A percentile compares a stretch with the other conserved stretches of the same genome.
Evolutionary conservation across 1,139 yeast genomes (phyloP).

Genomic region (Sugiyamaella sp.): DNA sequence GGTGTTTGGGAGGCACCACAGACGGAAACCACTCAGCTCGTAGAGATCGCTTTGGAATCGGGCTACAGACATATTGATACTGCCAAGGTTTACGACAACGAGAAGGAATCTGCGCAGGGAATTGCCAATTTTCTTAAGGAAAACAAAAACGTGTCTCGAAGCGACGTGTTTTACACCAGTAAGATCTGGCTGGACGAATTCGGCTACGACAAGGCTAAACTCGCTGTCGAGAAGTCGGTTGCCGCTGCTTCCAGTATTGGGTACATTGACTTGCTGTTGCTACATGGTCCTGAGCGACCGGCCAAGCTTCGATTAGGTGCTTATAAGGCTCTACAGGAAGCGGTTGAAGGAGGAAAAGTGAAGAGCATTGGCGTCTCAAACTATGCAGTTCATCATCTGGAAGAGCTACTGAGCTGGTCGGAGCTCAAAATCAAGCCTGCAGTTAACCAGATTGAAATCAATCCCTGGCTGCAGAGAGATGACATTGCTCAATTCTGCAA

Average conservation of each 20-base stretch:
- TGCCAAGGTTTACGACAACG: constrained; percentile 45
- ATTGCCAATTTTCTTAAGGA: constrained; percentile 41
- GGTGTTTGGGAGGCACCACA: constrained; percentile 56
- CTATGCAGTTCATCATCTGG: constrained; percentile 47
- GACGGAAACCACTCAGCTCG: constrained; percentile 34
- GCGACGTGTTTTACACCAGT: constrained; percentile 45
- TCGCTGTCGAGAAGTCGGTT: constrained; percentile 47
- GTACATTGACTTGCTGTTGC: constrained; percentile 51
- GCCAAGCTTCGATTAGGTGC: constrained; percentile 42
- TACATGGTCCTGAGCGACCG: constrained; percentile 44
- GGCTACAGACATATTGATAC: constrained; percentile 49
- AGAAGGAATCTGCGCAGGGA: constrained; percentile 44
- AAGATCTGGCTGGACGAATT: constrained; percentile 33
- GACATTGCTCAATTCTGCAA: constrained; percentile 62
- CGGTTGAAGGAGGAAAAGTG: constrained; percentile 41
- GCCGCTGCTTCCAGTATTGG: constrained; percentile 52
- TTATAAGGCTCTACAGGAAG: constrained; percentile 50
- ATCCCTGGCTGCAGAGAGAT: constrained; percentile 60
- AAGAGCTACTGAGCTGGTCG: constrained; percentile 45
- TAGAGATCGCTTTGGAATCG: constrained; percentile 33
- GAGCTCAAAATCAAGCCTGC: constrained; percentile 50
- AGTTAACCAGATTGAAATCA: constrained; percentile 56
- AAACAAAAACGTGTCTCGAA: constrained; percentile 52
- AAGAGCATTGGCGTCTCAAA: constrained; percentile 50
- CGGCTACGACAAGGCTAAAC: constrained; percentile 18